Percentiles rank a stretch among this genome's conserved stretches.
These are phyloP conservation scores for Hippophae tibetana DNA, from an alignment of 306 rosid genomes.

Conservation along the genomic window DNA sequence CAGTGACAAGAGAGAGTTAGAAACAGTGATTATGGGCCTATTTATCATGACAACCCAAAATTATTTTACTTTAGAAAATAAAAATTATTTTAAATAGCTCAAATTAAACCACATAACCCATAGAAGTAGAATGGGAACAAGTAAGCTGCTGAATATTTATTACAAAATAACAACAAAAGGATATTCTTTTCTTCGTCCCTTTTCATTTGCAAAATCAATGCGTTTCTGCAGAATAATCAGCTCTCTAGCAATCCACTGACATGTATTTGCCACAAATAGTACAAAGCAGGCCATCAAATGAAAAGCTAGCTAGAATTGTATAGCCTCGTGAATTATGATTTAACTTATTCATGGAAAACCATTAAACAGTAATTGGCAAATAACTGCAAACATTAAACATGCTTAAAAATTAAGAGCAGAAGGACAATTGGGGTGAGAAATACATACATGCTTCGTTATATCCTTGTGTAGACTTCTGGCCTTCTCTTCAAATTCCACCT, in stretches of 20 bases:
- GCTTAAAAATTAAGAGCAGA: neutral
- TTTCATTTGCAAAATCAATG: slow-evolving; percentile 77
- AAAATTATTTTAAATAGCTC: neutral
- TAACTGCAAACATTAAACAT: neutral
- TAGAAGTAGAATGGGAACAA: neutral
- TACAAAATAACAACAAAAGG: slow-evolving; percentile 32
- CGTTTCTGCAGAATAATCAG: slow-evolving; percentile 45
- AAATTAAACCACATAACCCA: neutral
- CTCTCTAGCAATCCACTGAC: slow-evolving; percentile 68
- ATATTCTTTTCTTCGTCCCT: slow-evolving; percentile 92
- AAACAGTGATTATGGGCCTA: no score
- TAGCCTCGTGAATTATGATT: neutral
- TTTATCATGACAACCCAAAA: no score
- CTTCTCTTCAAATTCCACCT: slow-evolving; percentile 72
- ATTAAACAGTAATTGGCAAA: neutral
- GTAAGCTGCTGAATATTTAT: neutral
- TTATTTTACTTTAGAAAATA: no score
- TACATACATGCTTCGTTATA: slow-evolving; percentile 56
- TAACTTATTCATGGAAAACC: neutral
- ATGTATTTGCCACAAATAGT: slow-evolving; percentile 9
- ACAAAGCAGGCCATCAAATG: slow-evolving; percentile 2
- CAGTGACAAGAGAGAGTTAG: neutral
- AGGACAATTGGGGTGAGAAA: neutral
- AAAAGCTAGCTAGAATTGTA: slow-evolving; percentile 1
- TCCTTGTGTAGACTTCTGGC: slow-evolving; percentile 62